These are phyloP conservation scores for Fusarium sp. DNA, from an alignment of 2,329 filamentous ascomycete genomes.

Conservation along the genomic window DNA sequence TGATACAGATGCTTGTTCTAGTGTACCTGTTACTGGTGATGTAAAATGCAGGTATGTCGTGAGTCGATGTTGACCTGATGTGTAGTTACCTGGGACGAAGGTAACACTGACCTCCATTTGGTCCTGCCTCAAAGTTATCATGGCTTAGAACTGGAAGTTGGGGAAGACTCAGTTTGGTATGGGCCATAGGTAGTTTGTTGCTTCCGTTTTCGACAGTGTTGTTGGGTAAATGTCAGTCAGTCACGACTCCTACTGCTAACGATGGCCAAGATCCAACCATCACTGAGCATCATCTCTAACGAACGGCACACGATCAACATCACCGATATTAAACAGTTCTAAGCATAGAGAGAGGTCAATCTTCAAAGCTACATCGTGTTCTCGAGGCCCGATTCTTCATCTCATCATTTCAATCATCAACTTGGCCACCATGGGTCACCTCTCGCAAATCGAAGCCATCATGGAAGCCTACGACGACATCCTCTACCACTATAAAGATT, in stretches of 20 bases:
- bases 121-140: neutral
- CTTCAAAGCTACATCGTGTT: neutral
- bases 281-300: neutral
- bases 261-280: neutral
- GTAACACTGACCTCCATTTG: neutral
- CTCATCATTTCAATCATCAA: neutral
- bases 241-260: neutral
- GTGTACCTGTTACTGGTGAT: neutral
- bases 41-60: neutral
- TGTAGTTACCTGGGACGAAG: neutral
- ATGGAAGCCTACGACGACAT: neutral
- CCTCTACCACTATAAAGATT: neutral
- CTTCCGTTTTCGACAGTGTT: neutral
- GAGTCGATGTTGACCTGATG: neutral
- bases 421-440: neutral
- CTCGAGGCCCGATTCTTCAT: neutral
- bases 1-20: neutral
- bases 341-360: neutral
- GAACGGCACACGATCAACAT: neutral
- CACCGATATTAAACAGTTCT: neutral
- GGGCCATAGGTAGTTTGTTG: neutral
- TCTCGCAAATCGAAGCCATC: neutral
- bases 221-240: neutral
- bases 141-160: neutral
- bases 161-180: neutral